A percentile compares a stretch with the other conserved stretches of the same genome.
Evolutionary conservation across 2,329 filamentous ascomycete genomes (phyloP).

Genomic region (Aspergillus novofumigatus): DNA sequence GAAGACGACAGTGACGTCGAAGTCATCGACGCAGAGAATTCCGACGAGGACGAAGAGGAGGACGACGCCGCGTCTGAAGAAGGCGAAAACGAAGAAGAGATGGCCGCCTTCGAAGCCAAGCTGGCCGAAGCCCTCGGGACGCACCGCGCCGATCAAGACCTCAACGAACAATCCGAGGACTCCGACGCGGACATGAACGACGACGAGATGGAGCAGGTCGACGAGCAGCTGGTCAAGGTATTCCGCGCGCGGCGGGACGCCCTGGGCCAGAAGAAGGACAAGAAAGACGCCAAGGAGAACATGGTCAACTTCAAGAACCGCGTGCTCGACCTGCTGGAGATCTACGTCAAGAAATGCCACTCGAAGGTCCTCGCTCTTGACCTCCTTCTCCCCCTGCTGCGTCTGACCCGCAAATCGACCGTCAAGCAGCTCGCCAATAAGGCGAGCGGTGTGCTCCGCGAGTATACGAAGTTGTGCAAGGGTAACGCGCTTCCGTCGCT

Average conservation of each 20-base stretch:
- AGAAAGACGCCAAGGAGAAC: constrained; percentile 80
- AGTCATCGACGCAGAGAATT: constrained; percentile 33
- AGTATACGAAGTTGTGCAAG: constrained; percentile 64
- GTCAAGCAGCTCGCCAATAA: constrained; percentile 72
- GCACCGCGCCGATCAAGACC: constrained; percentile 54
- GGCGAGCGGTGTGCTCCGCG: constrained; percentile 66
- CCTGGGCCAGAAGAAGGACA: constrained; percentile 72
- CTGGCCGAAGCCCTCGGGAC: constrained; percentile 75
- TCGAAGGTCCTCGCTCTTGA: constrained; percentile 63
- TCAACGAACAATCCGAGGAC: constrained; percentile 54
- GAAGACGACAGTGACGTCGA: constrained; percentile 38
- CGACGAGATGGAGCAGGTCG: constrained; percentile 88
- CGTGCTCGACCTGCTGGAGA: constrained; percentile 79
- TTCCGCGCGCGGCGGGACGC: constrained; percentile 72
- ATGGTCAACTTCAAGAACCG: constrained; percentile 94
- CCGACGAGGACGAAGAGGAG: constrained; percentile 41
- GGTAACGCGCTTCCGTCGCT: constrained; percentile 44
- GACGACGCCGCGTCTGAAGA: constrained; percentile 29
- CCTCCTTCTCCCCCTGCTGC: constrained; percentile 71
- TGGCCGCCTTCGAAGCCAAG: constrained; percentile 66
- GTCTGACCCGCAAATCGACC: constrained; percentile 69
- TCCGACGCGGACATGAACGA: constrained; percentile 82
- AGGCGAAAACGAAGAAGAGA: constrained; percentile 47
- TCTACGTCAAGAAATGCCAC: constrained; percentile 77
- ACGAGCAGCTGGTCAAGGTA: constrained; percentile 76